These are phyloP conservation scores for Curvularia eragrostidis DNA, from an alignment of 2,329 filamentous ascomycete species.

Conservation along the genomic window DNA sequence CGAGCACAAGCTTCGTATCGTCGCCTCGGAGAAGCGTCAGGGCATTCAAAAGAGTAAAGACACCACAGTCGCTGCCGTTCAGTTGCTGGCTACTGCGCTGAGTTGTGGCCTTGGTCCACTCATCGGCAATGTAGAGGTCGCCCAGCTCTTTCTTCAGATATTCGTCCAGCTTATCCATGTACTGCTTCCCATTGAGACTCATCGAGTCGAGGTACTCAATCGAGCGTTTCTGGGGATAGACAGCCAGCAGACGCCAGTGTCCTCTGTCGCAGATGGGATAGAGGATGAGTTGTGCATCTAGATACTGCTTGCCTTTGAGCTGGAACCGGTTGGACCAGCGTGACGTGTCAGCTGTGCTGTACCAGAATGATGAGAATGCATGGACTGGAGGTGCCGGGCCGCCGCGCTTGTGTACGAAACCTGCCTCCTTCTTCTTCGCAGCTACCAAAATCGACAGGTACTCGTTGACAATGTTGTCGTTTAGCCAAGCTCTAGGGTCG, in stretches of 20 bases:
- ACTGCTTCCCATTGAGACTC: slow-evolving; percentile 50
- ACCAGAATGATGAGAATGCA: slow-evolving; percentile 72
- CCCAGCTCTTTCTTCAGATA: slow-evolving; percentile 67
- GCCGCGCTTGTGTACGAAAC: slow-evolving; percentile 60
- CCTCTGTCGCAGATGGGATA: slow-evolving; percentile 68
- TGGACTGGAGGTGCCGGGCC: slow-evolving; percentile 67
- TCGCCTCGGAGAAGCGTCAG: slow-evolving; percentile 61
- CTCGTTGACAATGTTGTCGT: slow-evolving; percentile 77
- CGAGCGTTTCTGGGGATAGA: slow-evolving; percentile 66
- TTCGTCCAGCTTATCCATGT: slow-evolving; percentile 40
- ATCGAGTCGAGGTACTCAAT: slow-evolving; percentile 76
- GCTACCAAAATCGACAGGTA: slow-evolving; percentile 67
- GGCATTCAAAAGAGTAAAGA: slow-evolving; percentile 76
- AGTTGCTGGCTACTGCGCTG: slow-evolving; percentile 60
- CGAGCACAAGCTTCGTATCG: slow-evolving; percentile 53
- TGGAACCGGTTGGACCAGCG: slow-evolving; percentile 57
- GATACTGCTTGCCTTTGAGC: slow-evolving; percentile 59
- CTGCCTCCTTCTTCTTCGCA: slow-evolving; percentile 63
- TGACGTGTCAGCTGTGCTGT: slow-evolving; percentile 56
- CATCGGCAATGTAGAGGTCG: slow-evolving; percentile 60
- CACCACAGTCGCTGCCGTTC: slow-evolving; percentile 78
- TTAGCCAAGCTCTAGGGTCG: slow-evolving; percentile 69
- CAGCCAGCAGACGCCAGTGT: slow-evolving; percentile 76
- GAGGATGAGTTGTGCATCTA: slow-evolving; percentile 71
- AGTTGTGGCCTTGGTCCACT: slow-evolving; percentile 66